Percentiles rank a stretch among this genome's conserved stretches.
These are phyloP conservation scores for Boehmeria nivea DNA, from an alignment of 306 rosid genomes.

Conservation along the genomic window DNA sequence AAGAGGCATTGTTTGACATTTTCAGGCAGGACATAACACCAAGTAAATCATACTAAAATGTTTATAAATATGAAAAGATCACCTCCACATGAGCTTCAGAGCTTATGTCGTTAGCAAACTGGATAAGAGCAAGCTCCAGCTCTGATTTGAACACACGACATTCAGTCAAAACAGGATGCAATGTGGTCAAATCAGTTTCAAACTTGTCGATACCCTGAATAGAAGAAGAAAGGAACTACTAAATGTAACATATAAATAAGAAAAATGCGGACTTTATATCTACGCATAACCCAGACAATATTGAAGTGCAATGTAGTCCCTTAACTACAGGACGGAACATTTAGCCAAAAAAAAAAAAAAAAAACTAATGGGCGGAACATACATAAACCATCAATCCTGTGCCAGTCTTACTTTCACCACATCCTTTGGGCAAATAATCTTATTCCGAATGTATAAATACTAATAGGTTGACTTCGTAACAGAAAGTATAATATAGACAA, in stretches of 20 bases:
- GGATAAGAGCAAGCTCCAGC: slow-evolving; percentile 75
- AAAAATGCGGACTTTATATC: no score
- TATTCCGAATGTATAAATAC: no score
- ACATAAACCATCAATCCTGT: no score
- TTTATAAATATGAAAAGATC: slow-evolving; percentile 10
- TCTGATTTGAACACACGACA: slow-evolving; percentile 84
- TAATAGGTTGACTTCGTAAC: background rate
- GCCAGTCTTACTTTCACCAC: no score
- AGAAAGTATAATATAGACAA: slow-evolving; percentile 11
- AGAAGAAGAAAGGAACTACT: slow-evolving; percentile 10
- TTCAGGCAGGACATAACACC: background rate
- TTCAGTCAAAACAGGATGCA: slow-evolving; percentile 87
- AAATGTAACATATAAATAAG: slow-evolving; percentile 1
- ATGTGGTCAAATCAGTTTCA: slow-evolving; percentile 53
- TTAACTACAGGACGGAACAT: no score
- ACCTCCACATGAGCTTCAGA: slow-evolving; percentile 94
- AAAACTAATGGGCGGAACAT: no score
- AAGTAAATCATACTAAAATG: no score
- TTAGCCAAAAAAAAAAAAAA: no score
- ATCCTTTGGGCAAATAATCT: no score
- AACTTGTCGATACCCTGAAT: slow-evolving; percentile 61
- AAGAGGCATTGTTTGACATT: background rate
- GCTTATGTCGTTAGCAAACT: slow-evolving; percentile 87
- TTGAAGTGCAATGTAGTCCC: no score
- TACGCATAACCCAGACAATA: no score